Evolutionary conservation across 768 basidiomycete species (phyloP).

Genomic region (Candolleomyces efflorescens): DNA sequence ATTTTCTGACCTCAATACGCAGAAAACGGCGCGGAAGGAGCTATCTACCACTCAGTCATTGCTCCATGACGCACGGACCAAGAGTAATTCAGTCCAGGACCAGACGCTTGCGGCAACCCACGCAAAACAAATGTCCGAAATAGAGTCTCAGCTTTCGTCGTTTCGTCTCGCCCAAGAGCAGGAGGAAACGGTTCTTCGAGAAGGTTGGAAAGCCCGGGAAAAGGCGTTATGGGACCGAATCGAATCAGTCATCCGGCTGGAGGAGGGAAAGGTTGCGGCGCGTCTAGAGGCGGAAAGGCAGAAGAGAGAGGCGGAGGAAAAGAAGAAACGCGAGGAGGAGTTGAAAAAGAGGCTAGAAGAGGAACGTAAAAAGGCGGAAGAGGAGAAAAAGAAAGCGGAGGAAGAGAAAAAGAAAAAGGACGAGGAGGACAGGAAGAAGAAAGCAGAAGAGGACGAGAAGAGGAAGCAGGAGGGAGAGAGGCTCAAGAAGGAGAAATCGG

Average conservation of each 20-base stretch:
- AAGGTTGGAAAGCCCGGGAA: constrained; percentile 50
- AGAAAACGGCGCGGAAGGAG: constrained; percentile 45
- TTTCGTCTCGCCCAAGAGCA: constrained; percentile 41
- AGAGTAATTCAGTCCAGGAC: constrained; percentile 29
- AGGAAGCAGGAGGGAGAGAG: constrained; percentile 35
- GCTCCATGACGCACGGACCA: constrained; percentile 42
- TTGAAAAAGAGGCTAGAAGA: constrained; percentile 44
- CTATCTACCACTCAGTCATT: constrained; percentile 27
- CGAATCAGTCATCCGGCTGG: constrained; percentile 55
- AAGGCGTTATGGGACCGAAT: constrained; percentile 52
- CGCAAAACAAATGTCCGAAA: constrained; percentile 48
- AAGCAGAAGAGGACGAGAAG: constrained; percentile 28
- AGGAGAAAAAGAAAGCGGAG: constrained; percentile 38
- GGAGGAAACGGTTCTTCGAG: constrained; percentile 41
- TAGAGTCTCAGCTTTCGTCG: constrained; percentile 39
- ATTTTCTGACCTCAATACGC: background rate
- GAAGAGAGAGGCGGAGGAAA: constrained; percentile 43
- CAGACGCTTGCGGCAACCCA: constrained; percentile 36
- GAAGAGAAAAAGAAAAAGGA: constrained; percentile 38
- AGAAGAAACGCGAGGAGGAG: constrained; percentile 35
- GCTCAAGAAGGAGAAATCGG: constrained; percentile 28
- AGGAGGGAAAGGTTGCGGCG: constrained; percentile 55
- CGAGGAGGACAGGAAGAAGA: constrained; percentile 30
- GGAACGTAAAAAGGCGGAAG: constrained; percentile 39
- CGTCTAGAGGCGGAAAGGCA: constrained; percentile 55